phyloP scores from a whole-genome alignment of 768 basidiomycete species.

The Chalciporus sphaerocephalus region DNA sequence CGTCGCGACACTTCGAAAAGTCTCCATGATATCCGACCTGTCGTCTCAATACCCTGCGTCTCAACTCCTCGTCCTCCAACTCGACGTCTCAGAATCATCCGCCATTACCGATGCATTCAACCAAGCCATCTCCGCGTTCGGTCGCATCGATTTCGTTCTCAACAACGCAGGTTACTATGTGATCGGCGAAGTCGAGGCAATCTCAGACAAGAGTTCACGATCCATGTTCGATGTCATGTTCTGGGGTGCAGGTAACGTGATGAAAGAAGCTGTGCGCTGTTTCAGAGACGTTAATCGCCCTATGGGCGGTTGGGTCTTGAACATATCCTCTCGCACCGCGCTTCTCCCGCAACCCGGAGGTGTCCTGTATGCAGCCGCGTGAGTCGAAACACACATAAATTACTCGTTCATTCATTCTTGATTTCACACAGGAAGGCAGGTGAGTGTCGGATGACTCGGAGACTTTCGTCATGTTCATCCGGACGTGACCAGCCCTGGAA shows the following conservation, averaged over 20 bases:
- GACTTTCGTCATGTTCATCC: no score
- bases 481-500: not conserved
- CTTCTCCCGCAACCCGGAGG: conserved; percentile 12
- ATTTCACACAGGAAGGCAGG: conserved; percentile 4
- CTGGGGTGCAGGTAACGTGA: conserved; percentile 42
- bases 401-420: not conserved
- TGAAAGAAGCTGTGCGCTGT: conserved; percentile 29
- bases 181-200: conserved; percentile 35
- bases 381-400: not conserved
- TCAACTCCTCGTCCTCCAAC: conserved; percentile 35
- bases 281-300: conserved; percentile 29
- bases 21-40: conserved; percentile 29
- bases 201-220: conserved; percentile 32
- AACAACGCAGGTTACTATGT: conserved; percentile 27
- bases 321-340: conserved; percentile 33
- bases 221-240: conserved; percentile 40
- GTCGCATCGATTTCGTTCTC: conserved; percentile 28
- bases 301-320: conserved; percentile 36
- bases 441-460: conserved; percentile 13
- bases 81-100: conserved; percentile 36
- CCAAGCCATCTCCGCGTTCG: conserved; percentile 26
- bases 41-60: conserved; percentile 20
- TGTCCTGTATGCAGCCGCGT: conserved; percentile 26
- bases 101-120: conserved; percentile 35
- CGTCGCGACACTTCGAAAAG: conserved; percentile 42